Percentiles rank a stretch among this genome's conserved stretches.
phyloP scores from a whole-genome alignment of 1,139 yeast species.

The Scheffersomyces cryptocercus region DNA sequence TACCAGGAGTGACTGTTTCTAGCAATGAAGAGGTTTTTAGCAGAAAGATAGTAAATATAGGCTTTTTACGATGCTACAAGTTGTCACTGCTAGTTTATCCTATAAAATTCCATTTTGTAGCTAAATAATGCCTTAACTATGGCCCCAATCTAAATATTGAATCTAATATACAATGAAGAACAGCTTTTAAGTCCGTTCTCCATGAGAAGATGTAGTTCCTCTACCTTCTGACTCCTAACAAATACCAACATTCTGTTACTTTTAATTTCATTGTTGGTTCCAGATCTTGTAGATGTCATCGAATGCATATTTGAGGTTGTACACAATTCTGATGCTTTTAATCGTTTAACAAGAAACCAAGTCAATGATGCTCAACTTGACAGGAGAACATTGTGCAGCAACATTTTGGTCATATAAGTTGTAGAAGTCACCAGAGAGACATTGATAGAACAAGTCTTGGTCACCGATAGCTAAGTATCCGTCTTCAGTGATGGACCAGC shows the following conservation, averaged over 20 bases:
- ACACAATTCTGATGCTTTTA: not conserved
- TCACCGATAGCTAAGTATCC: conserved; percentile 74
- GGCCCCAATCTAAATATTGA: not conserved
- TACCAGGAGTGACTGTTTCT: too few species aligned
- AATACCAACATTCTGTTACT: too few species aligned
- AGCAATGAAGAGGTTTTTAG: too few species aligned
- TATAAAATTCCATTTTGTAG: too few species aligned
- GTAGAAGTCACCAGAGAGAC: conserved; percentile 79
- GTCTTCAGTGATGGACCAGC: conserved; percentile 69
- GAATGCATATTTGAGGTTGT: too few species aligned
- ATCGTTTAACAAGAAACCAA: conserved; percentile 56
- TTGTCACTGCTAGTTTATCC: too few species aligned
- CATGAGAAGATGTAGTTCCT: not conserved
- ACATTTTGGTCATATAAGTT: conserved; percentile 73
- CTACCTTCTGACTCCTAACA: too few species aligned
- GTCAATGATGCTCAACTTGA: conserved; percentile 64
- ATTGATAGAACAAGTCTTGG: conserved; percentile 68
- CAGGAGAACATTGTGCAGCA: conserved; percentile 66
- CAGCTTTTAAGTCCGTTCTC: not conserved
- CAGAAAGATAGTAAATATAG: too few species aligned
- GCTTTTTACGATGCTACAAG: too few species aligned
- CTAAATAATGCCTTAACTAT: too few species aligned
- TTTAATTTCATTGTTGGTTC: too few species aligned
- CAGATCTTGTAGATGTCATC: too few species aligned
- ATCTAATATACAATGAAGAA: not conserved